Evolutionary conservation across 192 early-diverging fungal species (phyloP).

Genomic region (Mortierella hygrophila): DNA sequence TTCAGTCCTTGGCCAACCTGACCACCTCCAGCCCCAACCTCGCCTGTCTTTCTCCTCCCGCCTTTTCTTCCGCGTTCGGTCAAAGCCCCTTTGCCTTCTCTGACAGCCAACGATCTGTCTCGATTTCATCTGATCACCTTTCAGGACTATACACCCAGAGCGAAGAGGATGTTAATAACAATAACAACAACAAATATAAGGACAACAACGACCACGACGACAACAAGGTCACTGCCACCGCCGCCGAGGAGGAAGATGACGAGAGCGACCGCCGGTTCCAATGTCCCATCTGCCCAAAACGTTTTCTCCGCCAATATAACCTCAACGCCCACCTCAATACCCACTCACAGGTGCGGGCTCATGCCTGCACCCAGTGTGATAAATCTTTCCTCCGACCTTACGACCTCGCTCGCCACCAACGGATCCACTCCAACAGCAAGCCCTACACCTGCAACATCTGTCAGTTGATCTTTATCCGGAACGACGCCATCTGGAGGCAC

Average conservation of each 20-base stretch:
- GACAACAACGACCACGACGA: not conserved
- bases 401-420: constrained; percentile 86
- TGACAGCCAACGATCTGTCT: not conserved
- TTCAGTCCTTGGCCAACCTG: constrained; percentile 10
- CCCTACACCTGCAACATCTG: constrained; percentile 81
- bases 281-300: constrained; percentile 23
- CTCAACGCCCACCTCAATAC: constrained; percentile 51
- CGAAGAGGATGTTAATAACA: not conserved
- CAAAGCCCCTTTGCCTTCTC: not conserved
- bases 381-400: constrained; percentile 34
- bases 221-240: not conserved
- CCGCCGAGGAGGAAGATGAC: not conserved
- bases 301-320: constrained; percentile 47
- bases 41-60: not conserved
- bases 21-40: constrained; percentile 6
- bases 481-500: constrained; percentile 84
- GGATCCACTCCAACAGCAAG: constrained; percentile 77
- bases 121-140: not conserved
- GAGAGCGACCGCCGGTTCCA: constrained; percentile 27
- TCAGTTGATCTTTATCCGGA: constrained; percentile 75
- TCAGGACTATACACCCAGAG: not conserved
- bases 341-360: constrained; percentile 11
- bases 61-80: not conserved
- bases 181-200: not conserved
- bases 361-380: constrained; percentile 11